These are phyloP conservation scores for Septoria linicola DNA, from an alignment of 2,329 filamentous ascomycete genomes.

Conservation along the genomic window DNA sequence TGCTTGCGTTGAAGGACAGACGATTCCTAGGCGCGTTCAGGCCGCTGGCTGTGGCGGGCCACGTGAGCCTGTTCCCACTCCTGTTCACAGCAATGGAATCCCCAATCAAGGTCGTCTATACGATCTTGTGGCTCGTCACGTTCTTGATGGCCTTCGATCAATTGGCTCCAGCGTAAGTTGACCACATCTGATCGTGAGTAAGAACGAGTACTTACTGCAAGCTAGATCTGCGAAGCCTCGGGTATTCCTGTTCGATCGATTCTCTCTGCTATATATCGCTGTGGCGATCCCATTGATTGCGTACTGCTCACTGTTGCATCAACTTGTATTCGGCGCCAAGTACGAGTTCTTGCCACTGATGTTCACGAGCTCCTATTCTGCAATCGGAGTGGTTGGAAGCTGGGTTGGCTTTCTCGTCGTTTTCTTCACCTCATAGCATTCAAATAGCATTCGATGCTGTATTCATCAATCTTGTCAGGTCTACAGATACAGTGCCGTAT, in stretches of 20 bases:
- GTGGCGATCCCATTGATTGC: constrained; percentile 83
- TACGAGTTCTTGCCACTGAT: constrained; percentile 93
- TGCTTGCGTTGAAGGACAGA: constrained; percentile 85
- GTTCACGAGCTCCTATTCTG: constrained; percentile 94
- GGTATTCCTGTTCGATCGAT: constrained; percentile 86
- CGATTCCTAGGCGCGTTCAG: constrained; percentile 89
- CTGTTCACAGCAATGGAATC: constrained; percentile 92
- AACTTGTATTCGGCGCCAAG: constrained; percentile 74
- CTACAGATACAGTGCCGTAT: too few species aligned
- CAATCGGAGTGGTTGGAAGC: constrained; percentile 90
- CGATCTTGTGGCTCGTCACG: constrained; percentile 82
- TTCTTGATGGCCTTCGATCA: constrained; percentile 86
- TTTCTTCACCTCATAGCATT: constrained; percentile 59
- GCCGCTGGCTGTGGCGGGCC: constrained; percentile 85
- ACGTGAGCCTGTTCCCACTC: constrained; percentile 92
- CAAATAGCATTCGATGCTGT: neutral
- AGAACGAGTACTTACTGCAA: constrained; percentile 2
- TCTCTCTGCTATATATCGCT: constrained; percentile 84
- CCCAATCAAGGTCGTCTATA: constrained; percentile 90
- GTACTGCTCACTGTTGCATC: constrained; percentile 84
- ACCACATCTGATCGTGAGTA: neutral
- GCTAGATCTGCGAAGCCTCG: constrained; percentile 67
- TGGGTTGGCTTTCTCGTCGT: constrained; percentile 94
- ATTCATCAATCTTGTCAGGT: neutral
- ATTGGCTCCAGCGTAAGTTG: constrained; percentile 70